Base-by-base conservation (phyloP, 2,329 filamentous ascomycete genomes). In the Didymosphaeria variabile region DNA sequence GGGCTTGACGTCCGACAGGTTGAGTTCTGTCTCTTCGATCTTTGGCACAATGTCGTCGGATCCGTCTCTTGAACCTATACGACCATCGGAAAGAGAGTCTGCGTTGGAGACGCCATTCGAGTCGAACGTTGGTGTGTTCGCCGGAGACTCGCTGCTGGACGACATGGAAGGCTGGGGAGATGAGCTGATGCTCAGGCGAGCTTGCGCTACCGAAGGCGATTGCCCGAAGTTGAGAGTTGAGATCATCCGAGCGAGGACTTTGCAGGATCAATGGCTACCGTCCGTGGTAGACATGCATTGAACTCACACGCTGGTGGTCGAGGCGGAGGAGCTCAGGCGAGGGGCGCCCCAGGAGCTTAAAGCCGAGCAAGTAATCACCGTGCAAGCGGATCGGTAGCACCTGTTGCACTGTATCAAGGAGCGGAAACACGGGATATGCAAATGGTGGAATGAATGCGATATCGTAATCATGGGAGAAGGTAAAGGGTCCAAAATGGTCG, bases 21-120 rank as follows among this genome's bases (percentile, higher is more conserved):
- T 77, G 29, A 83, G 78, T 56, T 84, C 83, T 23, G 83, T 65
- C 72, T 87, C 84, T 72, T 87, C 85, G 45, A 86, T 75, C 76
- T 87, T 87, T 23, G 84, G 84, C 12, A 80, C 75, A 40, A 85
- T 73, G 31, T 81, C 76, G 58, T 77, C 69, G 32, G 70, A 72
- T 36, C 62, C 62, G 53, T 66, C 61, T 40, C 71, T 67, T 53
- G 66, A 67, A 19, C 71, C 70, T 55, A 62, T 57, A n/a, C 68
- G 69, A n/a, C 67, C 61, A 40, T 74, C 72, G 45, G 67, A 70
- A 29, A 60, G 66, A 59, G 74, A 72, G 34, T 70, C 72, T 59
- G 71, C 62, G 42, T 59, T 56, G 32, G 66, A 66, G 29, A 66
- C 64, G 19, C 69, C 65, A 36, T 64, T 71, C 23, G 72, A 62